Evolutionary conservation across 2,329 filamentous ascomycete species (phyloP).

Genomic region (Fusarium equiseti): DNA sequence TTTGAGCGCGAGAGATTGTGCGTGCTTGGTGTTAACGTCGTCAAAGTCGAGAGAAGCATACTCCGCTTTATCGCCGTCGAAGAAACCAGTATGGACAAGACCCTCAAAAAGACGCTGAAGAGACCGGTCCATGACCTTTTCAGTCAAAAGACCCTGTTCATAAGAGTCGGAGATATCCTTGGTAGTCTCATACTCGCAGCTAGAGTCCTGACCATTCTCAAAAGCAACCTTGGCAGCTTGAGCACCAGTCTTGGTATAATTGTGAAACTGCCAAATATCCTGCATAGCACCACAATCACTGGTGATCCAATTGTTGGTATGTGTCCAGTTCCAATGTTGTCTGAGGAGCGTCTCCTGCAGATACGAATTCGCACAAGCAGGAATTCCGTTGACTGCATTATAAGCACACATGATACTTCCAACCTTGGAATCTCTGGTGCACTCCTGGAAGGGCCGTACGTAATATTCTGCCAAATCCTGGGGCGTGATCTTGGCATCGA

Average conservation of each 20-base stretch:
- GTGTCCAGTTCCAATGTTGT: constrained; percentile 20
- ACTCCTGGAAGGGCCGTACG: constrained; percentile 9
- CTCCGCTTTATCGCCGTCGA: constrained; percentile 3
- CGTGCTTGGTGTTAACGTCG: constrained; percentile 1
- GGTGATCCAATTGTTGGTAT: constrained; percentile 12
- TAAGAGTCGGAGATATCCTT: constrained; percentile 9
- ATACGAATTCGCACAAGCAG: constrained; percentile 7
- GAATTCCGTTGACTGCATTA: constrained; percentile 1
- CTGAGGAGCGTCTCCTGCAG: constrained; percentile 5
- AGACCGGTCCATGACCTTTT: constrained; percentile 13
- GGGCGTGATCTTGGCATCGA: constrained; percentile 1
- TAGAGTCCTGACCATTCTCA: constrained; percentile 11
- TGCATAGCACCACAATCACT: constrained; percentile 21
- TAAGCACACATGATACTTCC: constrained; percentile 14
- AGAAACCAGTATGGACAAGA: constrained; percentile 14
- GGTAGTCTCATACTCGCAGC: constrained; percentile 21
- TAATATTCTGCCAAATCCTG: constrained; percentile 21
- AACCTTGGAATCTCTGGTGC: not conserved
- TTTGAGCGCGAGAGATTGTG: not conserved
- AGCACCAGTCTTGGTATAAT: constrained; percentile 13
- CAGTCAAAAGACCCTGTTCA: constrained; percentile 9
- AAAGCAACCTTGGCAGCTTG: not conserved
- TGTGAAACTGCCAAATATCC: constrained; percentile 18
- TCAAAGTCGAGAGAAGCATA: constrained; percentile 5
- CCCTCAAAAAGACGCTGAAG: constrained; percentile 1